Evolutionary conservation across 305 asterid genomes (phyloP).

Genomic region (Fraxinus platypoda): DNA sequence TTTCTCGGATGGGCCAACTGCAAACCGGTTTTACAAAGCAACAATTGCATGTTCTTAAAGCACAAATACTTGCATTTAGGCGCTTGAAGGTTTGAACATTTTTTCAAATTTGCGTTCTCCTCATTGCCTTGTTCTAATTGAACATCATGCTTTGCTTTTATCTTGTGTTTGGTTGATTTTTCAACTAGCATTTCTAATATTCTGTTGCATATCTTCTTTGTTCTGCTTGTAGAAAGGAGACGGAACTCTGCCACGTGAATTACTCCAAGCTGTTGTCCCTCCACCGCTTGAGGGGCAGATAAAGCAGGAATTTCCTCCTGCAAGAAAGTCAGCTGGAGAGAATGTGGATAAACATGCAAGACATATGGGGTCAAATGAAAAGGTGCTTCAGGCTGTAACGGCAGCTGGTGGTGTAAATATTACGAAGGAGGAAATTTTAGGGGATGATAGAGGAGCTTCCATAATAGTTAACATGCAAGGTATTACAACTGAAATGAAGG

Average conservation of each 20-base stretch:
- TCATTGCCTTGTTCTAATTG: conserved; percentile 16
- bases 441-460: conserved; percentile 50
- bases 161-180: conserved; percentile 17
- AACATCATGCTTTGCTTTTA: background rate
- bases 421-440: conserved; percentile 51
- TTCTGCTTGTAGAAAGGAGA: conserved; percentile 79
- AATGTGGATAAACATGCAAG: conserved; percentile 50
- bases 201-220: conserved; percentile 25
- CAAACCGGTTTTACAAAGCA: conserved; percentile 77
- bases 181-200: conserved; percentile 15
- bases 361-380: conserved; percentile 55
- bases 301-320: conserved; percentile 48
- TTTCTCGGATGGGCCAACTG: conserved; percentile 46
- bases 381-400: conserved; percentile 47
- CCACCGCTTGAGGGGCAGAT: conserved; percentile 72
- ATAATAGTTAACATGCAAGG: conserved; percentile 38
- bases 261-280: conserved; percentile 88
- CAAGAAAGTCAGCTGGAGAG: conserved; percentile 48
- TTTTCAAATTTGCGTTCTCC: conserved; percentile 12
- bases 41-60: conserved; percentile 91
- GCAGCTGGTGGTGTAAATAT: conserved; percentile 41
- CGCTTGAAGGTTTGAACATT: conserved; percentile 75
- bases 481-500: conserved; percentile 47
- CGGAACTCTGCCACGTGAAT: conserved; percentile 78
- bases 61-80: conserved; percentile 95